A percentile compares a stretch with the other conserved stretches of the same genome.
Conservation (phyloP, 2,329 filamentous ascomycete genomes). For the Thelonectria blattea region DNA sequence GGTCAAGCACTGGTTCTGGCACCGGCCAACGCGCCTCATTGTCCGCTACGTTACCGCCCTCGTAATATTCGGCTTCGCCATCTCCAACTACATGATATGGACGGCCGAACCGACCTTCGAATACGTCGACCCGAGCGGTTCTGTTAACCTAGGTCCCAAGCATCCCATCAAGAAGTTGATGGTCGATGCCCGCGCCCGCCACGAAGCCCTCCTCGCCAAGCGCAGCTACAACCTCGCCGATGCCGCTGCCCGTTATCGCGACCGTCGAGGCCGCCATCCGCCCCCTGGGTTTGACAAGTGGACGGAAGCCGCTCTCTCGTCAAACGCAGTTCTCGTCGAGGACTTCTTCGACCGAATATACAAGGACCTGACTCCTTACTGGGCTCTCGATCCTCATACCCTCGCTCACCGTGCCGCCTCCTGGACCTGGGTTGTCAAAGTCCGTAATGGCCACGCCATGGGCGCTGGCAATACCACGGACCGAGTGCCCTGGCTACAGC, state of each 20-base stretch:
- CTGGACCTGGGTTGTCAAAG: constrained; percentile 54
- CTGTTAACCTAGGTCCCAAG: constrained; percentile 35
- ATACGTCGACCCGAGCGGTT: constrained; percentile 29
- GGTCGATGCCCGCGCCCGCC: constrained; percentile 50
- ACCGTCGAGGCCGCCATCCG: constrained; percentile 63
- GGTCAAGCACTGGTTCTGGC: constrained; percentile 37
- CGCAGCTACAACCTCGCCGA: constrained; percentile 56
- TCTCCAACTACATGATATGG: constrained; percentile 43
- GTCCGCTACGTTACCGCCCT: constrained; percentile 39
- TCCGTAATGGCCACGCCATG: constrained; percentile 52
- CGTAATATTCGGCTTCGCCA: constrained; percentile 34
- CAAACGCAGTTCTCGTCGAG: constrained; percentile 63
- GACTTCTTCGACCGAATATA: constrained; percentile 70
- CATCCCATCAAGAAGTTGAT: constrained; percentile 62
- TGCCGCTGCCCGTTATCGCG: constrained; percentile 62
- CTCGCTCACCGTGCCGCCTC: constrained; percentile 48
- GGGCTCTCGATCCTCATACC: constrained; percentile 57
- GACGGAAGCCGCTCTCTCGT: constrained; percentile 59
- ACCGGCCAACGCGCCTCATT: constrained; percentile 39
- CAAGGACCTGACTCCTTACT: constrained; percentile 66
- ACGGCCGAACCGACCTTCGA: constrained; percentile 37
- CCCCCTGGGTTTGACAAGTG: constrained; percentile 69
- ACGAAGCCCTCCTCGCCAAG: constrained; percentile 49
- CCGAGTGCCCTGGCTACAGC: constrained; percentile 52
- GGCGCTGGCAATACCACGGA: constrained; percentile 47